Base-by-base conservation (phyloP, 805 yeast genomes). In the Myxozyma neglecta region DNA sequence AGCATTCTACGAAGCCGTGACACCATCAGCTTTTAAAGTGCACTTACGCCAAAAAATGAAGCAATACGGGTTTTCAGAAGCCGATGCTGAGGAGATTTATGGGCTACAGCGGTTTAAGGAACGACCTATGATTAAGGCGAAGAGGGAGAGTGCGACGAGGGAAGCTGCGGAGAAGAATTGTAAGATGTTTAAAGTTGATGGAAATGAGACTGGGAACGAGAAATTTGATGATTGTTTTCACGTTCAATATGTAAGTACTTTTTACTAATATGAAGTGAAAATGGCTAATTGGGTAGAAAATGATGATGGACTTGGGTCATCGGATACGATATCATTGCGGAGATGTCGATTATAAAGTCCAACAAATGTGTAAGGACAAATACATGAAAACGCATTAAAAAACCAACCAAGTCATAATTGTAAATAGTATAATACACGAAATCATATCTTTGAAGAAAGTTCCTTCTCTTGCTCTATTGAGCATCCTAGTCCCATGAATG, bases 401-500 rank as follows among this genome's bases (percentile, higher is more conserved):
- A n/a, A 18, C 13, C 8, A 18, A 16, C 14, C n/a, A 10, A 39
- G 7, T 36, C 11, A 14, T 20, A 20, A 42, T 42, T 42, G 46
- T 34, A 9, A 29, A n/a, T 34, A 11, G 43, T 9, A 24, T 24
- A 24, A 24, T 24, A 24, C 29, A 24, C 5, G 5, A 24, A n/a
- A 29, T 44, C n/a, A 29, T 16, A 55, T 20, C 44, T n/a, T 11
- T 29, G 50, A 16, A 36, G 44, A 51, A 42, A 16, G 7, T 6
- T 35, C 16, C 46, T 62, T 64, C 43, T 62, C 64, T 1, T 52
- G 80, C 44, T 84, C 87, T 34, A 94, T 82, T 60, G 87, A 81
- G 73, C 97, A 91, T 14, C 90, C 92, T 62, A 94, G 77, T 0
- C 98, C 97, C 77, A 86, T 83, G 69, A 92, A 93, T 6, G 98